phyloP scores from a whole-genome alignment of 176 grass and related monocot genomes.

The Chrysopogon serrulatus region DNA sequence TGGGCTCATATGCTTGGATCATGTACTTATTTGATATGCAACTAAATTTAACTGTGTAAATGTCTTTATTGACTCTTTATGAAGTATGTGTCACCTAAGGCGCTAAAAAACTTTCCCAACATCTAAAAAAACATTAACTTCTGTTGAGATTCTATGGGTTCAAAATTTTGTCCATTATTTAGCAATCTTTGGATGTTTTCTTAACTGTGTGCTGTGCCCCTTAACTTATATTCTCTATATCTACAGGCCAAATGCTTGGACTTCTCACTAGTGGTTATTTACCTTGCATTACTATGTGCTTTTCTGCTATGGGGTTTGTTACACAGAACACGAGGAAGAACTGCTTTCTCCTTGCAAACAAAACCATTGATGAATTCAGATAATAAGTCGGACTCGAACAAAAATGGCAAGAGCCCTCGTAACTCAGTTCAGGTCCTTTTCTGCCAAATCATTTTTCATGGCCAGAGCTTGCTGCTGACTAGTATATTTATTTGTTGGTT shows the following conservation, averaged over 20 bases:
- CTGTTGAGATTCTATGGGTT: background rate
- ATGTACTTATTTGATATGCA: constrained; percentile 8
- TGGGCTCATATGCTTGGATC: background rate
- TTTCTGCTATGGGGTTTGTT: constrained; percentile 61
- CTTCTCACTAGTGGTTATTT: constrained; percentile 76
- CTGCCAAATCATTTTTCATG: constrained; percentile 14
- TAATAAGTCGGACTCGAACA: constrained; percentile 26
- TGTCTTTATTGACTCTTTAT: constrained; percentile 9
- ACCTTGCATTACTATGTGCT: constrained; percentile 45
- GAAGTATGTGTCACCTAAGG: background rate
- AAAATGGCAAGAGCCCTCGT: constrained; percentile 33
- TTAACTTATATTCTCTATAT: constrained; percentile 34
- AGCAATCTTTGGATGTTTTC: background rate
- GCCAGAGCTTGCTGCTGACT: constrained; percentile 3
- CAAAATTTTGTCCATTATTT: background rate
- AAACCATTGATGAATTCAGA: constrained; percentile 35
- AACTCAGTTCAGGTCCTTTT: constrained; percentile 47
- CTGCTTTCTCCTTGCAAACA: constrained; percentile 17
- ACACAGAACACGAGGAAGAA: constrained; percentile 53
- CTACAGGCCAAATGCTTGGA: constrained; percentile 94
- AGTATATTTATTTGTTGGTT: constrained; percentile 20
- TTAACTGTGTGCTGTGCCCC: background rate
- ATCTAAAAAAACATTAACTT: background rate
- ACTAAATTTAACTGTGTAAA: background rate
- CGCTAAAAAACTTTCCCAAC: background rate